These are phyloP conservation scores for Botrytis fabae DNA, from an alignment of 2,329 filamentous ascomycete genomes.

Conservation along the genomic window DNA sequence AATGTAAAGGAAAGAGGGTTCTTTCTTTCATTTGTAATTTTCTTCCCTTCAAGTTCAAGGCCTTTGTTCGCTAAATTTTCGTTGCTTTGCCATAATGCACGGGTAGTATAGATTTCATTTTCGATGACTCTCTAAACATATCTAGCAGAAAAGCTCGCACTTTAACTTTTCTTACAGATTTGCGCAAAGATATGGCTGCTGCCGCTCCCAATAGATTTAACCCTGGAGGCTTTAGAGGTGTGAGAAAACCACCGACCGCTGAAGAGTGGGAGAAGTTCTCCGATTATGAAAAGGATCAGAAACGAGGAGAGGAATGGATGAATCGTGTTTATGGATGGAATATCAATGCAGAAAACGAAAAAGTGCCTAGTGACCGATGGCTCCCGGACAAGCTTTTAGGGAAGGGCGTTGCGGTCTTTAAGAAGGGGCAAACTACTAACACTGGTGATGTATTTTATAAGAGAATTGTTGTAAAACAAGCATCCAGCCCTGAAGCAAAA, in stretches of 20 bases:
- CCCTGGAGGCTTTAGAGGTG: neutral
- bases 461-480: conserved; percentile 5
- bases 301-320: neutral
- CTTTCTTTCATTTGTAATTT: too few relatives aligned
- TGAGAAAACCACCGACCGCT: neutral
- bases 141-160: neutral
- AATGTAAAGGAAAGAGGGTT: neutral
- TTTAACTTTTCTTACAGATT: neutral
- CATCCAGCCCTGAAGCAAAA: neutral
- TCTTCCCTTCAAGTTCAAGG: too few relatives aligned
- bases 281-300: neutral
- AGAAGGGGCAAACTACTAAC: rapidly evolving
- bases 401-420: neutral
- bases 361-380: neutral
- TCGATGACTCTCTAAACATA: neutral
- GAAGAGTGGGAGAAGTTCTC: neutral
- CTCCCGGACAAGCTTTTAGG: neutral
- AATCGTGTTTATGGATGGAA: neutral
- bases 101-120: neutral
- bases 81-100: neutral
- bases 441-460: rapidly evolving
- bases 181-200: neutral
- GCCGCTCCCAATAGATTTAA: neutral
- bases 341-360: neutral
- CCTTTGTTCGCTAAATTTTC: neutral